Base-by-base conservation (phyloP, 2,329 filamentous ascomycete species). In the Alternaria sp. region DNA sequence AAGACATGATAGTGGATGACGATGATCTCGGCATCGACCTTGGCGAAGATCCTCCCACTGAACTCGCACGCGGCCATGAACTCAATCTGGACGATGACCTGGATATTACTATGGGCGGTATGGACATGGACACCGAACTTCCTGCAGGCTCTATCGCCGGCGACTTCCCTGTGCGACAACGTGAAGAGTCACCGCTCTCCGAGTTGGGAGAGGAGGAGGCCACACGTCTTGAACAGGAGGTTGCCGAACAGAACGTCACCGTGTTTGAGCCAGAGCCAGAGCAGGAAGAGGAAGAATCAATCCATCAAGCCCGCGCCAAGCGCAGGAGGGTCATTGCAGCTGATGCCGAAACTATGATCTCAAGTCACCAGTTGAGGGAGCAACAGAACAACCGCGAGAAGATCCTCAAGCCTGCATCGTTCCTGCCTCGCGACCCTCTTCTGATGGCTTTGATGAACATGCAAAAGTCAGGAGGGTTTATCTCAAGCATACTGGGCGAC, bases 391-490 rank as follows among this genome's bases (percentile, higher is more conserved):
- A 97, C 77, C 91, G 92, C 67, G 91, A 93, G 49, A 93, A 91
- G 73, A 98, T 98, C 65, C 85, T 97, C 61, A 94, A 91, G 80
- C 88, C 91, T 2, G 89, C 92, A 7, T 89, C 90, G 1, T 97
- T 96, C 80, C 84, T 99, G 47, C 93, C 95, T 2, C 89, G 92
- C 43, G 93, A 99, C 70, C 93, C 94, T 2, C 89, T 95, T 57
- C 85, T 98, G 13, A 86, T 98, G 28, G 92, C 93, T 32, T 84
- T 99, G 21, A 91, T 97, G 84, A 93, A 94, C 72, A 91, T 97
- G 87, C 96, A 97, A 79, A 93, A 91, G 82, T 93, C 88, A 57
- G 95, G 96, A 57, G 92, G 90, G 43, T 98, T 99, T 73, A 92
- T 97, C 17, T 92, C 91, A 5, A 94, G 89, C 72, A 90, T 97